These are phyloP conservation scores for Pleurotus platypus DNA, from an alignment of 768 basidiomycete species.

Conservation along the genomic window DNA sequence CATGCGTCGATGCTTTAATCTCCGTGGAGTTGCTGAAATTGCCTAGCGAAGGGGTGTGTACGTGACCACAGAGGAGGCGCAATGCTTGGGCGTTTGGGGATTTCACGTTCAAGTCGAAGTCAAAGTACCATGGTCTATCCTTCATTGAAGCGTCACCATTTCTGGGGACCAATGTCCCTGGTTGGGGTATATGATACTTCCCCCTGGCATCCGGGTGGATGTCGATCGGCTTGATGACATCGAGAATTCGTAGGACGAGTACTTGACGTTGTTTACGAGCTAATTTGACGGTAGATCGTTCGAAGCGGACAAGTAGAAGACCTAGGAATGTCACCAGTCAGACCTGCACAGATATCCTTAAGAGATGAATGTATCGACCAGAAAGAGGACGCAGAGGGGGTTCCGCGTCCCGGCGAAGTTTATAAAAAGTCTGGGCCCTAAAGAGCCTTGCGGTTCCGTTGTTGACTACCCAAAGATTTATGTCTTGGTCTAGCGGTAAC, in stretches of 20 bases:
- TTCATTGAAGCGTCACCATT: background rate
- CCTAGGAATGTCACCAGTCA: background rate
- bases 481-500: background rate
- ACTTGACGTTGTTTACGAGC: background rate
- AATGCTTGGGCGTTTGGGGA: no score
- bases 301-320: background rate
- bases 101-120: background rate
- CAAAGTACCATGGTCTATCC: background rate
- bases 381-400: background rate
- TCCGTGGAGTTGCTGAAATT: background rate
- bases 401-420: background rate
- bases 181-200: background rate
- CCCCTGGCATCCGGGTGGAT: background rate
- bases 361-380: background rate
- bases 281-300: background rate
- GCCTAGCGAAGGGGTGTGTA: background rate
- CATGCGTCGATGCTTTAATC: no score
- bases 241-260: background rate
- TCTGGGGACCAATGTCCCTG: background rate
- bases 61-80: no score
- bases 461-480: background rate
- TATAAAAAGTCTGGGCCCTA: background rate
- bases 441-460: background rate
- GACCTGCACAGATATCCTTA: background rate
- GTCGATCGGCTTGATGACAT: background rate